Evolutionary conservation across 2,329 filamentous ascomycete species (phyloP).

Genomic region (Talaromyces albobiverticillius): DNA sequence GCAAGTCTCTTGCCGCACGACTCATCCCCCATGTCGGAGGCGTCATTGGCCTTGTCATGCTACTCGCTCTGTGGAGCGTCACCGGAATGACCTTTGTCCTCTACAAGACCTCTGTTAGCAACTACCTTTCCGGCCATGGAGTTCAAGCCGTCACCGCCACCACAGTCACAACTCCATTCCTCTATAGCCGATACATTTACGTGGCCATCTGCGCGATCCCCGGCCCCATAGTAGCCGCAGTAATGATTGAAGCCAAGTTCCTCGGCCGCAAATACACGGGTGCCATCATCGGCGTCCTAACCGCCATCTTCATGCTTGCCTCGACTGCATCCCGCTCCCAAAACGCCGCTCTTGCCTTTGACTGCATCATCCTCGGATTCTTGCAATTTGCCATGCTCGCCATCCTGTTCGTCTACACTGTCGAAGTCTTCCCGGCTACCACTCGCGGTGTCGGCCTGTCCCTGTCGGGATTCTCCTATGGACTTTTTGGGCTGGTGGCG

Average conservation of each 20-base stretch:
- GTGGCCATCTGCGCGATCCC: neutral
- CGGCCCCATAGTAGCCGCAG: neutral
- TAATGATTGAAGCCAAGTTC: neutral
- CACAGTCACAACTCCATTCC: neutral
- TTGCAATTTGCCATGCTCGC: conserved; percentile 15
- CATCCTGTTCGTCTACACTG: conserved; percentile 18
- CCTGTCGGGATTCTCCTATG: conserved; percentile 16
- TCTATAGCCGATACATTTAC: neutral
- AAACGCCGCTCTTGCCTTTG: neutral
- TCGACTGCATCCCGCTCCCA: neutral
- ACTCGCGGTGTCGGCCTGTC: conserved; percentile 17
- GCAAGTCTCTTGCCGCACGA: neutral
- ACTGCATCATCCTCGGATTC: neutral
- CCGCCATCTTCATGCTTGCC: neutral
- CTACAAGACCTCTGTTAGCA: neutral
- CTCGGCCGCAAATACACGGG: neutral
- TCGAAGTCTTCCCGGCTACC: conserved; percentile 16
- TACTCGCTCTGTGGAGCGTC: neutral
- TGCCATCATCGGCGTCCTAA: neutral
- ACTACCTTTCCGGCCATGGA: neutral
- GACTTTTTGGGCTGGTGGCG: conserved; percentile 17
- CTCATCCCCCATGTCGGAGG: neutral
- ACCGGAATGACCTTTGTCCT: neutral
- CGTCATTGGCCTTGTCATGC: neutral
- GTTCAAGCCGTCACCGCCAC: neutral